Evolutionary conservation across 1,139 yeast genomes (phyloP).

Genomic region (Candida glucosophila): DNA sequence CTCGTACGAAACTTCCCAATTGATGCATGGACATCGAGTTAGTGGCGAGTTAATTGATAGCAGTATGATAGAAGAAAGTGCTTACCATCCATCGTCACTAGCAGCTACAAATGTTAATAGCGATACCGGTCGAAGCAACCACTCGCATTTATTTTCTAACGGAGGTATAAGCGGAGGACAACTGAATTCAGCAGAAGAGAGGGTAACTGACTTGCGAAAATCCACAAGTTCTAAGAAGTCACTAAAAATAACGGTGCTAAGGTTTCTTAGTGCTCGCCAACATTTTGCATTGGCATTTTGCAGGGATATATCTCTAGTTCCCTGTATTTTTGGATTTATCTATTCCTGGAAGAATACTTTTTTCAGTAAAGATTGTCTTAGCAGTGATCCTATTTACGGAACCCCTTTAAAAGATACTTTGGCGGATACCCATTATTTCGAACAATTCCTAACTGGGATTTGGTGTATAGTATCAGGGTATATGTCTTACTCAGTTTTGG

Average conservation of each 20-base stretch:
- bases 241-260: conserved; percentile 53
- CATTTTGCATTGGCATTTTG: conserved; percentile 68
- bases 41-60: too few relatives aligned
- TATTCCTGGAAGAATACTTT: conserved; percentile 49
- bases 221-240: conserved; percentile 7
- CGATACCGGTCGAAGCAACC: too few relatives aligned
- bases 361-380: too few relatives aligned
- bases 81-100: neutral
- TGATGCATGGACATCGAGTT: conserved; percentile 15
- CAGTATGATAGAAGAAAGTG: neutral
- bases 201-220: too few relatives aligned
- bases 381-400: too few relatives aligned
- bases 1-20: conserved; percentile 37
- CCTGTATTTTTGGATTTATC: conserved; percentile 50
- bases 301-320: conserved; percentile 63
- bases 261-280: conserved; percentile 64
- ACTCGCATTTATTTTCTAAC: neutral
- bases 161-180: conserved; percentile 1
- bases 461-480: conserved; percentile 88
- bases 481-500: conserved; percentile 74
- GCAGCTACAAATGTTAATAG: neutral
- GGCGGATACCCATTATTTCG: too few relatives aligned
- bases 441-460: conserved; percentile 60
- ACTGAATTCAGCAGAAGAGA: conserved; percentile 1
- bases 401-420: too few relatives aligned